Evolutionary conservation across 2,329 filamentous ascomycete species (phyloP).

Genomic region (Aspergillus pseudoglaucus): DNA sequence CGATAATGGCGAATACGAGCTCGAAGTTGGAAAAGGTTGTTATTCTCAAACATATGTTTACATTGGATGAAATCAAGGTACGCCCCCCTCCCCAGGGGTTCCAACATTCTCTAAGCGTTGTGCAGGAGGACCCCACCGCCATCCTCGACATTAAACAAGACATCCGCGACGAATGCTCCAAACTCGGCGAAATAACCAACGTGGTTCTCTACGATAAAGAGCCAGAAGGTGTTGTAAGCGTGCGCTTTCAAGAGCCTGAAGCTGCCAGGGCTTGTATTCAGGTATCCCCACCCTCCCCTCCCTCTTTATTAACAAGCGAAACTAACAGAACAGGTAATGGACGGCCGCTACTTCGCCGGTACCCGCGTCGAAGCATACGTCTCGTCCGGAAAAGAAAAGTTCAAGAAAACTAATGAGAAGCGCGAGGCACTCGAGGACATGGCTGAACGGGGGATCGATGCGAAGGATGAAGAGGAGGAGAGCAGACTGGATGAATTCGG

Average conservation of each 20-base stretch:
- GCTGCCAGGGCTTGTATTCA: conserved; percentile 63
- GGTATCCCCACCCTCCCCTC: not conserved
- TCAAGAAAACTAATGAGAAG: conserved; percentile 57
- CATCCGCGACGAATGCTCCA: conserved; percentile 80
- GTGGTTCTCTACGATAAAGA: conserved; percentile 87
- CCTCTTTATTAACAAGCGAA: too few species aligned
- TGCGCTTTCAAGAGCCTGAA: conserved; percentile 68
- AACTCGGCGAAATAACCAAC: conserved; percentile 81
- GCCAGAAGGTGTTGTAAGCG: conserved; percentile 72
- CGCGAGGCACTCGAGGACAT: conserved; percentile 39
- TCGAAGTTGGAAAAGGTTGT: conserved; percentile 70
- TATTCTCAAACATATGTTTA: conserved; percentile 90
- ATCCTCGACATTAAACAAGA: conserved; percentile 92
- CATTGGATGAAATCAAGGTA: conserved; percentile 67
- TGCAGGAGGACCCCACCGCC: conserved; percentile 66
- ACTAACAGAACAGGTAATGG: conserved; percentile 48
- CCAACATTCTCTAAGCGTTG: not conserved
- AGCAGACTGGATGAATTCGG: conserved; percentile 44
- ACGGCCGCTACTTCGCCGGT: conserved; percentile 72
- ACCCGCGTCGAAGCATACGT: conserved; percentile 65
- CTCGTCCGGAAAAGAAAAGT: conserved; percentile 64
- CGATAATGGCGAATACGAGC: conserved; percentile 49
- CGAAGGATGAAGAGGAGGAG: conserved; percentile 40
- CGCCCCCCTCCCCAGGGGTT: conserved; percentile 2
- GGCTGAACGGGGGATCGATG: conserved; percentile 40